phyloP scores from a whole-genome alignment of 768 basidiomycete species.

The Hygrocybe punicea region DNA sequence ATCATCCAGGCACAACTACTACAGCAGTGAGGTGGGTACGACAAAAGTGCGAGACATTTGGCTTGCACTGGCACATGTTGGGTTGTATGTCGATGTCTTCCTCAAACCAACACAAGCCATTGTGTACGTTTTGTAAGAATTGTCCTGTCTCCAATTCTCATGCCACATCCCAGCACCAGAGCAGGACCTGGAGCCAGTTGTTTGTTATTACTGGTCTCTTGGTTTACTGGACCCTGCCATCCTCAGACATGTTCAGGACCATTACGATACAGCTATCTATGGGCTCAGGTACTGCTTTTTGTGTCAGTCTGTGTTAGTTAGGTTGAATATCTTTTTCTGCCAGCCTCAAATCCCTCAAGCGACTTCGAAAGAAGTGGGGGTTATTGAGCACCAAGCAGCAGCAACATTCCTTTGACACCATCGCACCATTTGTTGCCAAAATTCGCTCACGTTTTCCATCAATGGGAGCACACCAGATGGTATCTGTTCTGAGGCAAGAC shows the following conservation, averaged over 20 bases:
- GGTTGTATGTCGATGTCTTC: too few relatives aligned
- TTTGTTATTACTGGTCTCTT: slow-evolving; percentile 10
- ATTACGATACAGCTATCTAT: slow-evolving; percentile 4
- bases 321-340: not conserved
- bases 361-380: slow-evolving; percentile 4
- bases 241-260: slow-evolving; percentile 6
- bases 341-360: slow-evolving; percentile 4
- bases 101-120: slow-evolving; percentile 12
- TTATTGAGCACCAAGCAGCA: slow-evolving; percentile 11
- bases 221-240: slow-evolving; percentile 10
- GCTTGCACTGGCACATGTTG: too few relatives aligned
- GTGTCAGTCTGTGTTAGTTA: not conserved
- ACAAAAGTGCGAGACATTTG: too few relatives aligned
- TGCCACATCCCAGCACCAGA: not conserved
- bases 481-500: not conserved
- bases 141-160: not conserved
- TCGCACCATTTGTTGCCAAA: not conserved
- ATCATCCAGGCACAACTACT: too few relatives aligned
- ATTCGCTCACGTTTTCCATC: slow-evolving; percentile 6
- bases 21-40: too few relatives aligned
- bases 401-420: not conserved
- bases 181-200: not conserved
- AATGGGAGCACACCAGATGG: slow-evolving; percentile 9
- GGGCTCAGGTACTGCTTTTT: slow-evolving; percentile 4
- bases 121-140: slow-evolving; percentile 2